These are phyloP conservation scores for Sugiyamaella qingdaonensis DNA, from an alignment of 805 yeast genomes.

Conservation along the genomic window DNA sequence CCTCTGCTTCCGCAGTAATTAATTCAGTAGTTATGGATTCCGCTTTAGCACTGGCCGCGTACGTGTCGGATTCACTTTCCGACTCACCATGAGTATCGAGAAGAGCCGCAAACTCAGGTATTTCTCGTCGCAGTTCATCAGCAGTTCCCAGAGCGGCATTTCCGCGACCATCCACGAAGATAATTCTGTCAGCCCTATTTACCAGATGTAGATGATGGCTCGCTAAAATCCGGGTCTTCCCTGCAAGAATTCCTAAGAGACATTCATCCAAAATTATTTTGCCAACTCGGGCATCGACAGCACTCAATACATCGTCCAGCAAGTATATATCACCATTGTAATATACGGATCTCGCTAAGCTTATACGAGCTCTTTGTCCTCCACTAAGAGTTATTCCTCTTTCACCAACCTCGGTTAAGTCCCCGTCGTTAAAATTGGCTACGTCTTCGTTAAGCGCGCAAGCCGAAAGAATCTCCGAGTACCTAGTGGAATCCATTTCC, in stretches of 20 bases:
- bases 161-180: slow-evolving; percentile 62
- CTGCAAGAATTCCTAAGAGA: slow-evolving; percentile 47
- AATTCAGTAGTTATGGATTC: not conserved
- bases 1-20: not conserved
- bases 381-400: slow-evolving; percentile 80
- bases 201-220: slow-evolving; percentile 70
- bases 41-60: slow-evolving; percentile 5
- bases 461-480: slow-evolving; percentile 49
- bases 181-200: slow-evolving; percentile 57
- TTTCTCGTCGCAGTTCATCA: slow-evolving; percentile 46
- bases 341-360: slow-evolving; percentile 73
- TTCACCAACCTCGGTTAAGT: slow-evolving; percentile 75
- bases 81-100: slow-evolving; percentile 42
- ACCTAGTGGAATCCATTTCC: slow-evolving; percentile 45
- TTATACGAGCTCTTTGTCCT: slow-evolving; percentile 80
- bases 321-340: slow-evolving; percentile 57
- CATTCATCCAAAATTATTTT: slow-evolving; percentile 67
- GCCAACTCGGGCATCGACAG: slow-evolving; percentile 82
- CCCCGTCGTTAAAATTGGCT: slow-evolving; percentile 63
- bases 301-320: slow-evolving; percentile 74
- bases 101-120: slow-evolving; percentile 47
- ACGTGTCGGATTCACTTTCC: not conserved
- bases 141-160: slow-evolving; percentile 56
- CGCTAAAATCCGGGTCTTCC: slow-evolving; percentile 61
- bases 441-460: slow-evolving; percentile 66